A percentile compares a stretch with the other conserved stretches of the same genome.
These are phyloP conservation scores for Chlorella variabilis DNA, from an alignment of 163 green algal species.

Conservation along the genomic window DNA sequence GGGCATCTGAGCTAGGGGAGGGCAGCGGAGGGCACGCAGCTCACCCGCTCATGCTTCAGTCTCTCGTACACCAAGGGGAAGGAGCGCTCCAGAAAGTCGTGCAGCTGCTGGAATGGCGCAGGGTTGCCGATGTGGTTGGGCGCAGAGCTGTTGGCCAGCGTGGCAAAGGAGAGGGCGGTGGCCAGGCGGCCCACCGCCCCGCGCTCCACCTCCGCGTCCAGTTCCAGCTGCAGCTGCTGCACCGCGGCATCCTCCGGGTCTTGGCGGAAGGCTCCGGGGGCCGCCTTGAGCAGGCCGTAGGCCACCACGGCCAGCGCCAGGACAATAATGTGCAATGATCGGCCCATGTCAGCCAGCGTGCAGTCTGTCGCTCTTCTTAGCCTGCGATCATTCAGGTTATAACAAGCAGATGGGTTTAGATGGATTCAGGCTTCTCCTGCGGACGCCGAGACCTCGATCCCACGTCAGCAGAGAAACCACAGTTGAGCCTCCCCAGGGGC, in stretches of 20 bases:
- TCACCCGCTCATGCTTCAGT: constrained; percentile 45
- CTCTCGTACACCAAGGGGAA: constrained; percentile 42
- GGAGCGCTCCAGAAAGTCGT: constrained; percentile 23
- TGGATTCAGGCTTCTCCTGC: too few species aligned
- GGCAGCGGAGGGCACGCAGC: too few species aligned
- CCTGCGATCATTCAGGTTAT: too few species aligned
- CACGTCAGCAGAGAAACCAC: too few species aligned
- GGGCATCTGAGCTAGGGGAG: too few species aligned
- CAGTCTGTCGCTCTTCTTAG: too few species aligned
- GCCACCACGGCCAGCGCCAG: background rate
- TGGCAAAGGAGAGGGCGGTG: constrained; percentile 20
- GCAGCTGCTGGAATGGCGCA: constrained; percentile 37
- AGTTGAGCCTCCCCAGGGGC: too few species aligned
- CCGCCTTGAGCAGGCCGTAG: background rate
- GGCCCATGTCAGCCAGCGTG: background rate
- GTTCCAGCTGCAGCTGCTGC: background rate
- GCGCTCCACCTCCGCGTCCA: background rate
- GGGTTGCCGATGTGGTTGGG: constrained; percentile 25
- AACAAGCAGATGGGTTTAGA: too few species aligned
- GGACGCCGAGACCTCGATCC: too few species aligned
- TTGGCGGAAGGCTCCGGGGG: background rate
- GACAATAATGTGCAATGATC: background rate
- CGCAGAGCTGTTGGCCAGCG: constrained; percentile 11
- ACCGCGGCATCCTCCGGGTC: background rate
- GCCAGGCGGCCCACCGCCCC: constrained; percentile 17